phyloP scores from a whole-genome alignment of 805 yeast species.

The Wickerhamiella australiensis region DNA sequence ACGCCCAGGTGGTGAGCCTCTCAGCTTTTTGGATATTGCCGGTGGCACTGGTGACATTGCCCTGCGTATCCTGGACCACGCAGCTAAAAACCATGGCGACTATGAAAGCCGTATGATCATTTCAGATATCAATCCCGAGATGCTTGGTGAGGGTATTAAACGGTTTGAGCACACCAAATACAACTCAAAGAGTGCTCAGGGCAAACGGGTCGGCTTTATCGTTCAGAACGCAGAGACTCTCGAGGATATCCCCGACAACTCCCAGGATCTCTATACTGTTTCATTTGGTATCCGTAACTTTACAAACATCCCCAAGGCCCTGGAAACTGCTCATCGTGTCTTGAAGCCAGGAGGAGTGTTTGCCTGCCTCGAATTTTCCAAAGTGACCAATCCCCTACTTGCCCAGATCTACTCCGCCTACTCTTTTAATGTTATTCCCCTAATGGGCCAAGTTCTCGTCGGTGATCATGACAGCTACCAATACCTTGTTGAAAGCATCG shows the following conservation, averaged over 20 bases:
- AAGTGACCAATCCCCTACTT: slow-evolving; percentile 67
- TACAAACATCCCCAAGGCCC: slow-evolving; percentile 86
- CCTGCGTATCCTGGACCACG: slow-evolving; percentile 86
- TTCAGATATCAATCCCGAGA: slow-evolving; percentile 90
- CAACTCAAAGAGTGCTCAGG: slow-evolving; percentile 38
- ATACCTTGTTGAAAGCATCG: slow-evolving; percentile 88
- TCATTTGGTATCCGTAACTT: slow-evolving; percentile 96
- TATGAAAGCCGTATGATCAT: slow-evolving; percentile 68
- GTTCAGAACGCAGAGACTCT: slow-evolving; percentile 89
- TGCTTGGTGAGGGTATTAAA: slow-evolving; percentile 84
- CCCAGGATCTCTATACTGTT: slow-evolving; percentile 90
- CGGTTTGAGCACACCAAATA: slow-evolving; percentile 40
- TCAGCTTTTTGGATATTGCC: slow-evolving; percentile 88
- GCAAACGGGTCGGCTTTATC: slow-evolving; percentile 60
- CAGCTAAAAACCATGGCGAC: slow-evolving; percentile 66
- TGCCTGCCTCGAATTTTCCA: slow-evolving; percentile 90
- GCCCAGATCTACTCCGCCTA: slow-evolving; percentile 75
- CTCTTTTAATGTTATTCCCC: slow-evolving; percentile 76
- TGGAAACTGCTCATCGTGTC: slow-evolving; percentile 89
- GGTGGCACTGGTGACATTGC: slow-evolving; percentile 99
- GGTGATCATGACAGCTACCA: slow-evolving; percentile 94
- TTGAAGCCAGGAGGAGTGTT: slow-evolving; percentile 96
- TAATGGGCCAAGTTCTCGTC: slow-evolving; percentile 92
- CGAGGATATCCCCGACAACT: slow-evolving; percentile 70
- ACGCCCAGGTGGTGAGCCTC: slow-evolving; percentile 75